Percentiles rank a stretch among this genome's conserved stretches.
Evolutionary conservation across 2,329 filamentous ascomycete species (phyloP).

Genomic region (Hymenoscyphus infarciens): DNA sequence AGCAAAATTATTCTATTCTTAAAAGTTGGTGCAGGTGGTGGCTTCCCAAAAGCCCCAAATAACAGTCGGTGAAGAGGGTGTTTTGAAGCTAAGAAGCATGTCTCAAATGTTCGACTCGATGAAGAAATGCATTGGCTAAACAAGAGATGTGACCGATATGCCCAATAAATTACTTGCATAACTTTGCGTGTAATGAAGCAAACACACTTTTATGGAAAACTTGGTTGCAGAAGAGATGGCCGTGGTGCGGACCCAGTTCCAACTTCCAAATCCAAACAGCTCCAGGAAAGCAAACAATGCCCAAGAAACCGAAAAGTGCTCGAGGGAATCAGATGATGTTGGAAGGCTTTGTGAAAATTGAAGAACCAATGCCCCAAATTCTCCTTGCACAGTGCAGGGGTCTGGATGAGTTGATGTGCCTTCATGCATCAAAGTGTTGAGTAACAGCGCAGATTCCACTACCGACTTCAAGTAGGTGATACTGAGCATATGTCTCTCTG

Average conservation of each 20-base stretch:
- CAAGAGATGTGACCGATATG: not conserved
- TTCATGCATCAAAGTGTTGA: not conserved
- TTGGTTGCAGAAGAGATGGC: too few relatives aligned
- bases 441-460: not conserved
- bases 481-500: not conserved
- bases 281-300: too few relatives aligned
- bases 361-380: not conserved
- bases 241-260: too few relatives aligned
- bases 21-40: too few relatives aligned
- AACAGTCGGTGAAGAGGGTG: not conserved
- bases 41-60: not conserved
- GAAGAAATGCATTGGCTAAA: not conserved
- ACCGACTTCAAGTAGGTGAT: not conserved
- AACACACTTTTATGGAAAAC: not conserved
- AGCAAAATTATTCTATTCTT: too few relatives aligned
- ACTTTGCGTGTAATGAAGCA: not conserved
- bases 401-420: not conserved
- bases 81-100: not conserved
- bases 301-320: too few relatives aligned
- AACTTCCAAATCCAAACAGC: too few relatives aligned
- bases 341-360: too few relatives aligned
- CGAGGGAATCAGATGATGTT: too few relatives aligned
- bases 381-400: not conserved
- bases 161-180: not conserved
- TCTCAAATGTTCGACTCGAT: not conserved